Evolutionary conservation across 306 rosid genomes (phyloP).

Genomic region (Vigna reflexopilosa): DNA sequence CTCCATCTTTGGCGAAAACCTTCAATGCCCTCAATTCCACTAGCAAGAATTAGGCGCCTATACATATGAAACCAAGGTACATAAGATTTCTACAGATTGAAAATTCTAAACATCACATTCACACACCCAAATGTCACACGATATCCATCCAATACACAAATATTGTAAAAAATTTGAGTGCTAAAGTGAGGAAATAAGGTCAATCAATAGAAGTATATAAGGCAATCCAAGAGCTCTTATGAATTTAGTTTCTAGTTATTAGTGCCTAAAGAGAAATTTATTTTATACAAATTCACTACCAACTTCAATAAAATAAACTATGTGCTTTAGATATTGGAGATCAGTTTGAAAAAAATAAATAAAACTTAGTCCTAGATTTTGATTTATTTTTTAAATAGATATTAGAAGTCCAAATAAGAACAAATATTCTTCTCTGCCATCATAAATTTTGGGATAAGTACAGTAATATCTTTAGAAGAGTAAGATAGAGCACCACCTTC

Average conservation of each 20-base stretch:
- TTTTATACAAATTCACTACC: background rate
- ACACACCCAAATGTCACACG: constrained; percentile 11
- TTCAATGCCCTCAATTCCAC: constrained; percentile 83
- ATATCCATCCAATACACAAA: background rate
- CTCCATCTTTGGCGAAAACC: constrained; percentile 97
- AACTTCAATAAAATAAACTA: constrained; percentile 29
- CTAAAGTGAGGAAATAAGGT: constrained; percentile 2
- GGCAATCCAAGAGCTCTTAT: constrained; percentile 13
- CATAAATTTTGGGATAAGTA: background rate
- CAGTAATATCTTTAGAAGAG: constrained; percentile 18
- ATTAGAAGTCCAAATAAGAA: constrained; percentile 1
- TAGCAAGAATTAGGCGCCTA: constrained; percentile 95
- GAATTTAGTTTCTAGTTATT: constrained; percentile 20
- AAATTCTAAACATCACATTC: constrained; percentile 23
- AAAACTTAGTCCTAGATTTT: constrained; percentile 8
- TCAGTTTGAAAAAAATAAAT: constrained; percentile 15
- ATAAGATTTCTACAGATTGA: constrained; percentile 18
- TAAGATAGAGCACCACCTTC: constrained; percentile 6
- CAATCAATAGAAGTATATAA: constrained; percentile 4
- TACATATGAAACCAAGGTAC: constrained; percentile 39
- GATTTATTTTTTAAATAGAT: background rate
- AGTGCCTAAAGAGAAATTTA: background rate
- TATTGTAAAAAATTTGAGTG: background rate
- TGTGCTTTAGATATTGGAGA: constrained; percentile 8
- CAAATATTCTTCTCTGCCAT: constrained; percentile 31